phyloP scores from a whole-genome alignment of 345 rosid species.

The Noccaea bulbosa region DNA sequence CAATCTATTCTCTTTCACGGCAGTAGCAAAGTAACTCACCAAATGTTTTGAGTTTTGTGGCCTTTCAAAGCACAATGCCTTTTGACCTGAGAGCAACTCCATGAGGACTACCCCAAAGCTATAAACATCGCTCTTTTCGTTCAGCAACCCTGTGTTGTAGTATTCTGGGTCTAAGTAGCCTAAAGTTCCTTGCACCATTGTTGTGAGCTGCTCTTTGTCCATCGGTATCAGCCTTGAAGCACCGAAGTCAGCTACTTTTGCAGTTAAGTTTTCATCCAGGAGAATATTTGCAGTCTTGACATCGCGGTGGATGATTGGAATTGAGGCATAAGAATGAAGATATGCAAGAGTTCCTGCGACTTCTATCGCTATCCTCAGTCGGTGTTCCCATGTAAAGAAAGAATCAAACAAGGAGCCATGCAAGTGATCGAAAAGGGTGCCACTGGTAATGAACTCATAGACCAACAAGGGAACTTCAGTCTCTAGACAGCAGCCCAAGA shows the following conservation, averaged over 20 bases:
- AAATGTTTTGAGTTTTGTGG: conserved; percentile 38
- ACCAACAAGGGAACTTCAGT: conserved; percentile 44
- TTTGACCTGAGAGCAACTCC: conserved; percentile 46
- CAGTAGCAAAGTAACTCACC: conserved; percentile 39
- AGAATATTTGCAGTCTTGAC: conserved; percentile 56
- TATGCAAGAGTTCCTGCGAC: conserved; percentile 47
- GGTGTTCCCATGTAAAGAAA: conserved; percentile 45
- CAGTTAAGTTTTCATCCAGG: conserved; percentile 44
- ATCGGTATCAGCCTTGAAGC: conserved; percentile 51
- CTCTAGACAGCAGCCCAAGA: conserved; percentile 42
- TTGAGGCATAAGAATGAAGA: conserved; percentile 52
- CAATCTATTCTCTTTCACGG: conserved; percentile 25
- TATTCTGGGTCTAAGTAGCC: conserved; percentile 58
- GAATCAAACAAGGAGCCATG: conserved; percentile 23
- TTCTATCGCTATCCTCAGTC: conserved; percentile 48
- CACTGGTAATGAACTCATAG: conserved; percentile 42
- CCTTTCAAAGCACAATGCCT: conserved; percentile 37
- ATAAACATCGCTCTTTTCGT: conserved; percentile 58
- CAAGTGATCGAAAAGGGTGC: conserved; percentile 42
- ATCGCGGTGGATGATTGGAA: conserved; percentile 54
- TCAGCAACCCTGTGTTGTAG: conserved; percentile 26
- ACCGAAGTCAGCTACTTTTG: conserved; percentile 60
- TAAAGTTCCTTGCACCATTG: conserved; percentile 54
- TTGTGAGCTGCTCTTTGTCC: conserved; percentile 45
- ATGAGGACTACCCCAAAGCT: conserved; percentile 55